These are phyloP conservation scores for Trichoderma sp. DNA, from an alignment of 2,329 filamentous ascomycete genomes.

Conservation along the genomic window DNA sequence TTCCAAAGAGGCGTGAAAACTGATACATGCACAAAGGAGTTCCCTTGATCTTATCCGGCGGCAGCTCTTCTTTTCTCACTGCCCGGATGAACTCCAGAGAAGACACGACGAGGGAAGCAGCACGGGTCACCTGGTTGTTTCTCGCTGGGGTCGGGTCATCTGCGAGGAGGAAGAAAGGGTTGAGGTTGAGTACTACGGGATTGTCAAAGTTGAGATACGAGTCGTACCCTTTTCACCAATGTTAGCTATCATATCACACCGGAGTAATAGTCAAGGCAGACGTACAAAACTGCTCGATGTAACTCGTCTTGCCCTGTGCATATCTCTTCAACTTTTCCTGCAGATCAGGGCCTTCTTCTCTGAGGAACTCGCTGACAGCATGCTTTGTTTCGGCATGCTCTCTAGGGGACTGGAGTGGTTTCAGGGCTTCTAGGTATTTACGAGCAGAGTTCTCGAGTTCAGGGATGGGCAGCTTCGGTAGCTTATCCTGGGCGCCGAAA, in stretches of 20 bases:
- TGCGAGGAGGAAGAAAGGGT: slow-evolving; percentile 95
- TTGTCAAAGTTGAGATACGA: slow-evolving; percentile 98
- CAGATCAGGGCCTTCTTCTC: slow-evolving; percentile 74
- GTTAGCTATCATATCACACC: slow-evolving; percentile 17
- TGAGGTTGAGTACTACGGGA: slow-evolving; percentile 93
- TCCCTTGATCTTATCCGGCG: slow-evolving; percentile 80
- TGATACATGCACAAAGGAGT: slow-evolving; percentile 96
- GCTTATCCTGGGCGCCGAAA: slow-evolving; percentile 81
- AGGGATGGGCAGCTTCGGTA: slow-evolving; percentile 91
- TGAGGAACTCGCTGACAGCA: slow-evolving; percentile 80
- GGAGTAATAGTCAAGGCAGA: slow-evolving; percentile 23
- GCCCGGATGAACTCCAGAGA: slow-evolving; percentile 89
- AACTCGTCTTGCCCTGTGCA: slow-evolving; percentile 85
- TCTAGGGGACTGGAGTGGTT: slow-evolving; percentile 73
- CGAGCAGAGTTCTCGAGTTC: slow-evolving; percentile 75
- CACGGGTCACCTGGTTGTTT: slow-evolving; percentile 93
- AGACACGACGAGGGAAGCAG: slow-evolving; percentile 87
- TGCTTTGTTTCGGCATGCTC: slow-evolving; percentile 81
- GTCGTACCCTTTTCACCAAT: slow-evolving; percentile 73
- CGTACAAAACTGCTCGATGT: slow-evolving; percentile 98
- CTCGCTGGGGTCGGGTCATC: slow-evolving; percentile 95
- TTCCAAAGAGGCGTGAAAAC: slow-evolving; percentile 92
- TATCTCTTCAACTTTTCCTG: slow-evolving; percentile 90
- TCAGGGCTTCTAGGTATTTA: slow-evolving; percentile 75
- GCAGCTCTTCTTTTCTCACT: slow-evolving; percentile 86